Evolutionary conservation across 1,284 basidiomycete genomes (phyloP).

Genomic region (Moesziomyces aphidis): DNA sequence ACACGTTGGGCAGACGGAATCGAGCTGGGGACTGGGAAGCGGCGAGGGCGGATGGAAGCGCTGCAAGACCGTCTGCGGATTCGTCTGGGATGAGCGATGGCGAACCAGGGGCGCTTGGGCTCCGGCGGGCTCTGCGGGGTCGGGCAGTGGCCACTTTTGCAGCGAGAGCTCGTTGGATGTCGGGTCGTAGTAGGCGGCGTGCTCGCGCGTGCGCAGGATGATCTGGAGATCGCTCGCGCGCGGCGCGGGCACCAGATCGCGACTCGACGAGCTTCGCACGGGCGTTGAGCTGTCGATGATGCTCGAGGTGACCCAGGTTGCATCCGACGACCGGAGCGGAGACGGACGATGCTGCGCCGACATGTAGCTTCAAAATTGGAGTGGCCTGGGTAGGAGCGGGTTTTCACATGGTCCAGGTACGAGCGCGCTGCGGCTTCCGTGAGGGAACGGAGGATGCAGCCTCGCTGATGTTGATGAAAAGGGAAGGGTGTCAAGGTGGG

Average conservation of each 20-base stretch:
- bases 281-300: constrained; percentile 9
- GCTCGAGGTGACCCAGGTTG: constrained; percentile 16
- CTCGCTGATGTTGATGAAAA: too few relatives aligned
- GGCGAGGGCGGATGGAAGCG: constrained; percentile 6
- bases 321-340: constrained; percentile 21
- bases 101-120: constrained; percentile 22
- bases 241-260: constrained; percentile 46
- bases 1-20: constrained; percentile 40
- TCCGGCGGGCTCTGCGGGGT: not conserved
- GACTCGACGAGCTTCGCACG: constrained; percentile 6
- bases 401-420: too few relatives aligned
- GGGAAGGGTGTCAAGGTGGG: too few relatives aligned
- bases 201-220: constrained; percentile 52
- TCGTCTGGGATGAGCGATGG: constrained; percentile 5
- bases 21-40: not conserved
- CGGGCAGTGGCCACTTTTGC: constrained; percentile 14
- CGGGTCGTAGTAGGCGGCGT: constrained; percentile 56
- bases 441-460: too few relatives aligned
- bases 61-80: constrained; percentile 13
- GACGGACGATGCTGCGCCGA: constrained; percentile 18
- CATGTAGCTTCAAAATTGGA: constrained; percentile 1
- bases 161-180: constrained; percentile 44
- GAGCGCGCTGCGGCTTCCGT: too few relatives aligned
- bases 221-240: constrained; percentile 51
- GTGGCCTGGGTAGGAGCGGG: too few relatives aligned